Evolutionary conservation across 768 basidiomycete species (phyloP).

Genomic region (Pisolithus tinctorius): DNA sequence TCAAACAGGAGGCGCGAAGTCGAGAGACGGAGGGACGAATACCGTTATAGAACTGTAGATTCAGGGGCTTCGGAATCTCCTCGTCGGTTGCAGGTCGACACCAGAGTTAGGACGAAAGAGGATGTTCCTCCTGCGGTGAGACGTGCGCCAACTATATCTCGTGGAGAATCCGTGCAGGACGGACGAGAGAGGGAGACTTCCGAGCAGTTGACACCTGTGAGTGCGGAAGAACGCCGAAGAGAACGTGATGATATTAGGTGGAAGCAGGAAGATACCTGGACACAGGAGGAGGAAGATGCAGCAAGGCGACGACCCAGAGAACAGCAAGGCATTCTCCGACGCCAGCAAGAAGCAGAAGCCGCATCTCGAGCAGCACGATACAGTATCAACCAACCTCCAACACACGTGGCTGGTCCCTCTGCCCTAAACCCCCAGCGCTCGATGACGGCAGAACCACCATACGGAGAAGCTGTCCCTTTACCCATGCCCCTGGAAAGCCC

Average conservation of each 20-base stretch:
- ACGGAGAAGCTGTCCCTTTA: conserved; percentile 28
- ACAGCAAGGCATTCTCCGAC: conserved; percentile 48
- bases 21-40: conserved; percentile 26
- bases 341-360: conserved; percentile 56
- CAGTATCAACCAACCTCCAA: conserved; percentile 22
- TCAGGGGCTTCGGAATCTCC: conserved; percentile 12
- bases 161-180: conserved; percentile 16
- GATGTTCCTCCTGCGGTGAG: conserved; percentile 20
- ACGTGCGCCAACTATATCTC: conserved; percentile 18
- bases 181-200: conserved; percentile 18
- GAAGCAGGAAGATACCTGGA: conserved; percentile 39
- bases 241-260: conserved; percentile 23
- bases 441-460: conserved; percentile 23
- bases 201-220: conserved; percentile 22
- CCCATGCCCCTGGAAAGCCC: conserved; percentile 65
- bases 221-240: conserved; percentile 22
- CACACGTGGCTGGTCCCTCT: conserved; percentile 23
- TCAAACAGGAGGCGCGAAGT: conserved; percentile 28
- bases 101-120: conserved; percentile 24
- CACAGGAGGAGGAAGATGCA: conserved; percentile 41
- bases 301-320: conserved; percentile 42
- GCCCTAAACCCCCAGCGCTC: conserved; percentile 30
- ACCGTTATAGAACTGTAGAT: conserved; percentile 25
- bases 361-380: conserved; percentile 40
- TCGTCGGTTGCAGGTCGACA: conserved; percentile 23